Conservation (phyloP, 2,329 filamentous ascomycete species). For the Clathrospora elynae region DNA sequence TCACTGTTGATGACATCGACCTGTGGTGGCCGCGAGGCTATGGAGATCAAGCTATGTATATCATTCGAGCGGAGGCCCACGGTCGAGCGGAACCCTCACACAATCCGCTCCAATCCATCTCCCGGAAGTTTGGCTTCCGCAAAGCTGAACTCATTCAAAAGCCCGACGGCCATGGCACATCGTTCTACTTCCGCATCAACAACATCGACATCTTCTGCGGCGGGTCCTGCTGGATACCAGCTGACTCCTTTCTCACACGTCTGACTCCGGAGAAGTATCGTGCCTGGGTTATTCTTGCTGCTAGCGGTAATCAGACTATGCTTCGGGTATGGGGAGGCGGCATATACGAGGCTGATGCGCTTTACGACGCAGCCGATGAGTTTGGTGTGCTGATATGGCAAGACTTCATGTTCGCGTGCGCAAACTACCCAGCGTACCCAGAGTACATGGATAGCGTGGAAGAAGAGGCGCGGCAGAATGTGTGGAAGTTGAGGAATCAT, state of each 20-base stretch:
- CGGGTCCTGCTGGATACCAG: constrained; percentile 85
- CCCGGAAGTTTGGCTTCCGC: constrained; percentile 60
- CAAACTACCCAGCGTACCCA: constrained; percentile 63
- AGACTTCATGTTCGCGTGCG: constrained; percentile 80
- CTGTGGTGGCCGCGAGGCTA: constrained; percentile 82
- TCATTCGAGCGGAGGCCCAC: constrained; percentile 46
- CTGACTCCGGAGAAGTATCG: constrained; percentile 68
- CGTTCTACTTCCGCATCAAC: constrained; percentile 80
- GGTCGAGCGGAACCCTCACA: background rate
- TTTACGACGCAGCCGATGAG: constrained; percentile 78
- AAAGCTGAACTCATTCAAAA: constrained; percentile 57
- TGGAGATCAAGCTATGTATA: constrained; percentile 74
- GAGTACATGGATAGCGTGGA: constrained; percentile 57
- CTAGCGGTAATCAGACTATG: constrained; percentile 80
- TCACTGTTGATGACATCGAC: constrained; percentile 58
- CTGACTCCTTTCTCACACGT: constrained; percentile 76
- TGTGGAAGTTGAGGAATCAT: constrained; percentile 75
- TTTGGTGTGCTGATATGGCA: constrained; percentile 82
- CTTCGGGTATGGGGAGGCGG: constrained; percentile 81
- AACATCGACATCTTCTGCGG: constrained; percentile 77
- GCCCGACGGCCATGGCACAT: constrained; percentile 65
- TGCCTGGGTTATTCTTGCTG: constrained; percentile 76
- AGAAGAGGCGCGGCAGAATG: constrained; percentile 68
- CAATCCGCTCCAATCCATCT: constrained; percentile 7
- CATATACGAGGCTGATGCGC: constrained; percentile 74